A percentile compares a stretch with the other conserved stretches of the same genome.
These are phyloP conservation scores for Talaromyces funiculosus DNA, from an alignment of 2,329 filamentous ascomycete species.

Conservation along the genomic window DNA sequence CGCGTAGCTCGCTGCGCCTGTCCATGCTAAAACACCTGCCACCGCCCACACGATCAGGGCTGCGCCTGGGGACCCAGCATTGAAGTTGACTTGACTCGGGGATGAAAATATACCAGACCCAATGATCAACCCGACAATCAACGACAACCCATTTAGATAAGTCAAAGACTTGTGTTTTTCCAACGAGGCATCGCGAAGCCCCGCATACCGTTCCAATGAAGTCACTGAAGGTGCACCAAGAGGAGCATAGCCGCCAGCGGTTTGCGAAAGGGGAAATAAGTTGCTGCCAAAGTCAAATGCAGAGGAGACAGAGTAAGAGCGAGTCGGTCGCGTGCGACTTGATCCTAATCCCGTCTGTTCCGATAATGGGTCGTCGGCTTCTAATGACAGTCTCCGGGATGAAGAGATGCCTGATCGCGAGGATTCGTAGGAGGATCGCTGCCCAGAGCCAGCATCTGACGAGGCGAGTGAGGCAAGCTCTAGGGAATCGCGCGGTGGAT, in stretches of 20 bases:
- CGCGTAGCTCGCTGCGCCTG: slow-evolving; percentile 88
- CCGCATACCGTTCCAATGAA: slow-evolving; percentile 49
- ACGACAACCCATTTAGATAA: slow-evolving; percentile 83
- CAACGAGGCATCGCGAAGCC: slow-evolving; percentile 67
- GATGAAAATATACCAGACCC: slow-evolving; percentile 95
- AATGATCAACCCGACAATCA: slow-evolving; percentile 90
- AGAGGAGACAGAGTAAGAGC: slow-evolving; percentile 84
- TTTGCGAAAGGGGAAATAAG: slow-evolving; percentile 85
- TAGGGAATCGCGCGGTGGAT: slow-evolving; percentile 74
- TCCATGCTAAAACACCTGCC: slow-evolving; percentile 92
- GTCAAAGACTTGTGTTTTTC: slow-evolving; percentile 96
- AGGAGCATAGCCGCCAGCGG: slow-evolving; percentile 71
- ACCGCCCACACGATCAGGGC: slow-evolving; percentile 87
- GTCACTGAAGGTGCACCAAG: slow-evolving; percentile 67
- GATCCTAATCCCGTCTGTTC: slow-evolving; percentile 48
- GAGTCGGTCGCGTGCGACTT: slow-evolving; percentile 45
- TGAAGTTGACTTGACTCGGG: slow-evolving; percentile 84
- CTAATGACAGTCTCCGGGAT: slow-evolving; percentile 84
- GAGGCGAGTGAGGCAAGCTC: slow-evolving; percentile 94
- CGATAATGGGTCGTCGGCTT: slow-evolving; percentile 73
- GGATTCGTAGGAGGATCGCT: slow-evolving; percentile 64
- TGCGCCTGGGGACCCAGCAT: slow-evolving; percentile 85
- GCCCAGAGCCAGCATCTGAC: slow-evolving; percentile 61
- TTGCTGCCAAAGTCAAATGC: slow-evolving; percentile 94
- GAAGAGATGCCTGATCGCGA: slow-evolving; percentile 81